phyloP scores from a whole-genome alignment of 176 grass and related monocot genomes.

The Phragmites australis region DNA sequence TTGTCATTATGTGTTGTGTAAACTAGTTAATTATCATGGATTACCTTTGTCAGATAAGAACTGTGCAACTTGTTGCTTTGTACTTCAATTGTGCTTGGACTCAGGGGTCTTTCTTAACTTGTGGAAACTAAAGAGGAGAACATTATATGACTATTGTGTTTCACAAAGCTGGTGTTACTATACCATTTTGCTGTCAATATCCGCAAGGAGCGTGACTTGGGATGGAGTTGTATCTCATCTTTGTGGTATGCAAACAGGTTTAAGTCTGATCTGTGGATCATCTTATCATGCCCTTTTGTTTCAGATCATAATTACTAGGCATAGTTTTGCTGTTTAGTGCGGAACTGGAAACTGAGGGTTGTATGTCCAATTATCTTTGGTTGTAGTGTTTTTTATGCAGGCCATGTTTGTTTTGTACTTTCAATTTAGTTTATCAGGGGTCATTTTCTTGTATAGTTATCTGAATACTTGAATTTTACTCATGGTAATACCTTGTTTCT shows the following conservation, averaged over 20 bases:
- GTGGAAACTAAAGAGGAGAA: slow-evolving; percentile 51
- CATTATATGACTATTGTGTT: slow-evolving; percentile 42
- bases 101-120: slow-evolving; percentile 53
- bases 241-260: slow-evolving; percentile 45
- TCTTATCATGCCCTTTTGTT: slow-evolving; percentile 39
- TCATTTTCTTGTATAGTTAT: not conserved
- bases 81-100: slow-evolving; percentile 48
- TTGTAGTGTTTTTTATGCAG: slow-evolving; percentile 1
- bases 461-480: not conserved
- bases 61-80: slow-evolving; percentile 45
- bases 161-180: slow-evolving; percentile 44
- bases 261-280: slow-evolving; percentile 41
- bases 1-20: slow-evolving; percentile 29
- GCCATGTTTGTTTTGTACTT: slow-evolving; percentile 4
- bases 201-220: slow-evolving; percentile 46
- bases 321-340: not conserved
- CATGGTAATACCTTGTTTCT: slow-evolving; percentile 4
- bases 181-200: slow-evolving; percentile 41
- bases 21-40: slow-evolving; percentile 38
- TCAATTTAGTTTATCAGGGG: not conserved
- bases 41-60: slow-evolving; percentile 38
- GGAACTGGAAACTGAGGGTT: slow-evolving; percentile 2
- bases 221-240: slow-evolving; percentile 40
- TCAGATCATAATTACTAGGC: slow-evolving; percentile 18
- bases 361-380: slow-evolving; percentile 2